Evolutionary conservation across 1,139 yeast species (phyloP).

Genomic region (Yamadazyma sp.): DNA sequence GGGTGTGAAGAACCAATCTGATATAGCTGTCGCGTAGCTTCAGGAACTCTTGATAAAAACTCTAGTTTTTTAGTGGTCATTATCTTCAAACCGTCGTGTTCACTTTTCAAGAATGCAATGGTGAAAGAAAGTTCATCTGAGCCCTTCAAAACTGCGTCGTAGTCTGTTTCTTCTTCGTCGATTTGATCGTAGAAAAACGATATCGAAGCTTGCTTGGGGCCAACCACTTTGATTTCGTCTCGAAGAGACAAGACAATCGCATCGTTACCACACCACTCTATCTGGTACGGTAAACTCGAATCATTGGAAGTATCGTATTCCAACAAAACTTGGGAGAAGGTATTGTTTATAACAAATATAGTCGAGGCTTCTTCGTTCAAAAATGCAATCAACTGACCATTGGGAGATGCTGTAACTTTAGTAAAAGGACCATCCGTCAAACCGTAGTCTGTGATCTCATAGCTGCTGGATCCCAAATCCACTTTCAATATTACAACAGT

Average conservation of each 20-base stretch:
- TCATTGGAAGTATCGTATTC: conserved; percentile 47
- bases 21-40: conserved; percentile 60
- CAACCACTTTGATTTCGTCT: conserved; percentile 69
- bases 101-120: conserved; percentile 46
- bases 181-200: conserved; percentile 45
- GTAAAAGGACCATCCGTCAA: conserved; percentile 61
- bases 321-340: conserved; percentile 52
- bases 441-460: conserved; percentile 33
- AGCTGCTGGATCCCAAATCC: conserved; percentile 23
- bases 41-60: conserved; percentile 65
- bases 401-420: conserved; percentile 55
- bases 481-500: conserved; percentile 31
- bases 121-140: conserved; percentile 31
- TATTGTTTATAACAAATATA: conserved; percentile 53
- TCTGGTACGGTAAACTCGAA: conserved; percentile 37
- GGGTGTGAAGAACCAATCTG: conserved; percentile 83
- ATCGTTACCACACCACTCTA: conserved; percentile 87
- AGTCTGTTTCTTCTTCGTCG: conserved; percentile 33
- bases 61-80: conserved; percentile 60
- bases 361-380: conserved; percentile 43
- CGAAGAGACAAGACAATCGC: conserved; percentile 62
- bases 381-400: conserved; percentile 59
- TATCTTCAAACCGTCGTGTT: conserved; percentile 71
- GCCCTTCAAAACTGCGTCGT: conserved; percentile 26
- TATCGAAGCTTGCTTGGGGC: conserved; percentile 65